Evolutionary conservation across 2,329 filamentous ascomycete genomes (phyloP), one percentile per base, ranked within the genome.

Genomic region (Colletotrichum lentis): DNA sequence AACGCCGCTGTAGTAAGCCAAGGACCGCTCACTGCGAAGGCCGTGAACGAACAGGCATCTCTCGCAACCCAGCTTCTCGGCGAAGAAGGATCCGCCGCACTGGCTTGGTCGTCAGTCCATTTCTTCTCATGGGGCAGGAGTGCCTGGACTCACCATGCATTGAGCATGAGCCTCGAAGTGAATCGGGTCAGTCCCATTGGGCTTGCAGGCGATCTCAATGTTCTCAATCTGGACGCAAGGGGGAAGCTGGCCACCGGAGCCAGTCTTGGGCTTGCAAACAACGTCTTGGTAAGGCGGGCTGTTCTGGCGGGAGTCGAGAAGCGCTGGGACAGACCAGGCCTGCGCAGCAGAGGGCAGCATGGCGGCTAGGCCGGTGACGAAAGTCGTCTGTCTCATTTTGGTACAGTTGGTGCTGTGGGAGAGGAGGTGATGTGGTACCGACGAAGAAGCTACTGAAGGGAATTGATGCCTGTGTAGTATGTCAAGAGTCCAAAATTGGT

Each of bases 31-130:
- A 31, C 75, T 77, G 49, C 79, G 78, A 8, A 76, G 75, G 53
- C 80, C 81, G 72, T 83, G 80, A 16, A 78, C 72, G 49, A 74
- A 74, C 16, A 82, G 74, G 70, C 81, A 84, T 39, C 76, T 68
- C 39, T 80, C 77, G 72, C 81, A 84, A 58, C 76, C 78, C 11
- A 74, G 62, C 80, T 81, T 83, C 67, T 82, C 79, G 35, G 69
- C 44, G 73, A 84, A 84, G 75, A 77, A 82, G 64, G 75, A 78
- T 44, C 81, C 79, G 11, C 73, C 73, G 74, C 82, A 84, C 50
- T 54, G 50, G 2, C 37, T 39, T 31, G 27, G 12, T 37, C 31
- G 31, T 54, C 37, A 54, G n/a, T 1, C 50, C 14, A 39, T 16
- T 5, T 6, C 14, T 39, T 5, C n/a, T 6, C 31, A 22, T 6